phyloP scores from a whole-genome alignment of 139 green algal species.

The Chlorella sp. region DNA sequence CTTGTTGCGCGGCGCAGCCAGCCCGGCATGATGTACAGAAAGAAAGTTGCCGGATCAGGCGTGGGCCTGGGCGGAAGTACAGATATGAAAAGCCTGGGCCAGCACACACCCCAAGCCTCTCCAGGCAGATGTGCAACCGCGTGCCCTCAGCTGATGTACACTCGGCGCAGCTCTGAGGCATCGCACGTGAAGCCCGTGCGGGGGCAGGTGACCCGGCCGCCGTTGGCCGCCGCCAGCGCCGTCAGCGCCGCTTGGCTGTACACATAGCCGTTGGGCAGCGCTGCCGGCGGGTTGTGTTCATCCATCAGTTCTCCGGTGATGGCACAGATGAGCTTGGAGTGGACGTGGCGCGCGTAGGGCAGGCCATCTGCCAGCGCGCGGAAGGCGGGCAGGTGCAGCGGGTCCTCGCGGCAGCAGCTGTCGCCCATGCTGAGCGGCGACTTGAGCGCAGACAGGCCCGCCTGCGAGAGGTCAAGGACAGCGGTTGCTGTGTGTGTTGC shows the following conservation, averaged over 20 bases:
- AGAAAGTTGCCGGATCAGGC: too few relatives aligned
- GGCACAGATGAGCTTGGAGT: slow-evolving; percentile 90
- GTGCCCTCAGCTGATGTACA: slow-evolving; percentile 55
- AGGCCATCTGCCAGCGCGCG: slow-evolving; percentile 77
- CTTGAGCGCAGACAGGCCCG: slow-evolving; percentile 89
- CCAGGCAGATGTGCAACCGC: too few relatives aligned
- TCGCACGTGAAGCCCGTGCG: slow-evolving; percentile 60
- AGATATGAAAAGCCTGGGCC: too few relatives aligned
- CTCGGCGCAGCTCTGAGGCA: slow-evolving; percentile 61
- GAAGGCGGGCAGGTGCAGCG: slow-evolving; percentile 79
- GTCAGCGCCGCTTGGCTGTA: slow-evolving; percentile 74
- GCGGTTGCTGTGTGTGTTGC: too few relatives aligned
- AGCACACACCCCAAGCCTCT: too few relatives aligned
- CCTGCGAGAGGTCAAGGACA: slow-evolving; percentile 58
- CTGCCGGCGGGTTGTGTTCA: slow-evolving; percentile 93
- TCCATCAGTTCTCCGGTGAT: slow-evolving; percentile 88
- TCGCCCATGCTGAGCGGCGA: slow-evolving; percentile 64
- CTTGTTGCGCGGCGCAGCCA: too few relatives aligned
- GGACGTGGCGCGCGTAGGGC: slow-evolving; percentile 87
- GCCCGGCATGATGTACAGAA: too few relatives aligned
- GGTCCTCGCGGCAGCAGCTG: slow-evolving; percentile 74
- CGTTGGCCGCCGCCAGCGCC: slow-evolving; percentile 46
- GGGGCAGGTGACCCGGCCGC: slow-evolving; percentile 71
- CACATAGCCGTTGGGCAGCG: slow-evolving; percentile 91
- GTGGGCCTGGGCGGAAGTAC: too few relatives aligned